A percentile compares a stretch with the other conserved stretches of the same genome.
Evolutionary conservation across 768 basidiomycete species (phyloP).

Genomic region (Serpula lacrymans): DNA sequence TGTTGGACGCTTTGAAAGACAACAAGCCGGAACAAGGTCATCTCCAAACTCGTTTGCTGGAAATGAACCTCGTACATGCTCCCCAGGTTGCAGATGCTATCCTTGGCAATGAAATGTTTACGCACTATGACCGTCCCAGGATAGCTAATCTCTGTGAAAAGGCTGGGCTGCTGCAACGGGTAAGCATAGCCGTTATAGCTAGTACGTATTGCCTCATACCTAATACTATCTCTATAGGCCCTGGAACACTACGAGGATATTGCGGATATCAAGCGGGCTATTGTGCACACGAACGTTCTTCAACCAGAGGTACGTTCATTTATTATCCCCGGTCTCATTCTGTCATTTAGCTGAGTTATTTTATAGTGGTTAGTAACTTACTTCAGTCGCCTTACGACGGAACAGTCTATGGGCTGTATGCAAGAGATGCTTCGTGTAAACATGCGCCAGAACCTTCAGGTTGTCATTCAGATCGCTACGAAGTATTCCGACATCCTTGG

Average conservation of each 20-base stretch:
- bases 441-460: slow-evolving; percentile 95
- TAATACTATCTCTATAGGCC: slow-evolving; percentile 66
- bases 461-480: slow-evolving; percentile 95
- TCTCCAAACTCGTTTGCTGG: slow-evolving; percentile 91
- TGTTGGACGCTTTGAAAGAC: slow-evolving; percentile 96
- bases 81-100: slow-evolving; percentile 99
- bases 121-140: slow-evolving; percentile 92
- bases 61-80: slow-evolving; percentile 97
- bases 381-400: slow-evolving; percentile 95
- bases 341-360: slow-evolving; percentile 3
- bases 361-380: slow-evolving; percentile 91
- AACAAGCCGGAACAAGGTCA: slow-evolving; percentile 97
- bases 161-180: slow-evolving; percentile 91
- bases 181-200: slow-evolving; percentile 34
- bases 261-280: slow-evolving; percentile 97
- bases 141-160: slow-evolving; percentile 99
- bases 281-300: slow-evolving; percentile 87
- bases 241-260: slow-evolving; percentile 98
- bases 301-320: slow-evolving; percentile 61
- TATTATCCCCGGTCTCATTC: neutral
- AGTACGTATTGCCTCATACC: too few relatives aligned
- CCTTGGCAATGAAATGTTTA: slow-evolving; percentile 97
- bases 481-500: slow-evolving; percentile 99
- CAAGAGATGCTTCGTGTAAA: slow-evolving; percentile 97
- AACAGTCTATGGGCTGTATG: slow-evolving; percentile 94